Evolutionary conservation across 2,329 filamentous ascomycete species (phyloP).

Genomic region (Boeremia exigua): DNA sequence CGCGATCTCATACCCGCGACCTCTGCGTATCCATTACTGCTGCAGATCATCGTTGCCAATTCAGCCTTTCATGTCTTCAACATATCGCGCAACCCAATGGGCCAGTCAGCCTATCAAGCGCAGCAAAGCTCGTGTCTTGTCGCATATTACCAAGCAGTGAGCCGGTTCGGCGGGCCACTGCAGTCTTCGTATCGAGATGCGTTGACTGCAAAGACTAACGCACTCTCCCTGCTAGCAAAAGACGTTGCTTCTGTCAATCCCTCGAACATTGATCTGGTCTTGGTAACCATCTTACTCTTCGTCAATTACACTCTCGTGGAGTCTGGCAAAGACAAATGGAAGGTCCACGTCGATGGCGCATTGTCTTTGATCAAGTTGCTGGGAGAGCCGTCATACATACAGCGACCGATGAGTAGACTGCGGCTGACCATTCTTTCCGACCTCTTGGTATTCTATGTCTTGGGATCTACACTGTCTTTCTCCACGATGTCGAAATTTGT

Average conservation of each 20-base stretch:
- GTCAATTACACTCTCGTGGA: slow-evolving; percentile 59
- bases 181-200: slow-evolving; percentile 44
- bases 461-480: slow-evolving; percentile 44
- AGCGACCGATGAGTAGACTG: slow-evolving; percentile 40
- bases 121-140: slow-evolving; percentile 41
- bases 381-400: slow-evolving; percentile 36
- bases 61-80: slow-evolving; percentile 57
- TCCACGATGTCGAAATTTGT: slow-evolving; percentile 35
- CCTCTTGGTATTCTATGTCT: slow-evolving; percentile 44
- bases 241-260: slow-evolving; percentile 36
- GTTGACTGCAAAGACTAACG: slow-evolving; percentile 57
- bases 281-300: slow-evolving; percentile 57
- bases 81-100: slow-evolving; percentile 44
- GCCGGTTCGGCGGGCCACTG: slow-evolving; percentile 46
- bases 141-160: slow-evolving; percentile 45
- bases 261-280: slow-evolving; percentile 49
- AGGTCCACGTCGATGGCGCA: slow-evolving; percentile 59
- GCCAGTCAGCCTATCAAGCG: slow-evolving; percentile 40
- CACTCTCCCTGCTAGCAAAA: slow-evolving; percentile 52
- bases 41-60: slow-evolving; percentile 56
- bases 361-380: slow-evolving; percentile 54
- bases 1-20: slow-evolving; percentile 56
- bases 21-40: slow-evolving; percentile 52
- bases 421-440: slow-evolving; percentile 45
- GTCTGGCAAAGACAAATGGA: slow-evolving; percentile 60